A percentile compares a stretch with the other conserved stretches of the same genome.
Conservation (phyloP, 805 yeast genomes). For the Komagataella pseudopastoris region DNA sequence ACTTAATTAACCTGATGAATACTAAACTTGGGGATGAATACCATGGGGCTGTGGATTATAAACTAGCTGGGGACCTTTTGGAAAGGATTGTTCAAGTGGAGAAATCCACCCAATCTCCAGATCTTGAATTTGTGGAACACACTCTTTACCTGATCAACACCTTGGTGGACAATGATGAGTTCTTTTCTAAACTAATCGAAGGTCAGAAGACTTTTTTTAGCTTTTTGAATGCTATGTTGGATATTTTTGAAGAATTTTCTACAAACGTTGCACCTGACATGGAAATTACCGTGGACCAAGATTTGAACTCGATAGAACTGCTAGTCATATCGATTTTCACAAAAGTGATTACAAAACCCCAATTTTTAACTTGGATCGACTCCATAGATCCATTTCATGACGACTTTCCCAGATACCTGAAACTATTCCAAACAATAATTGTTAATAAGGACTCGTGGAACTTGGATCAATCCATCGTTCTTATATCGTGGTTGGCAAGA, state of each 20-base stretch:
- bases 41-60: neutral
- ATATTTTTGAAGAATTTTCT: neutral
- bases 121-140: neutral
- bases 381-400: constrained; percentile 1
- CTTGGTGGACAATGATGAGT: neutral
- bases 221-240: neutral
- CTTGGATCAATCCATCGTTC: constrained; percentile 19
- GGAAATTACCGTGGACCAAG: neutral
- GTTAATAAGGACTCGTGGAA: constrained; percentile 27
- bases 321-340: constrained; percentile 12
- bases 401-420: neutral
- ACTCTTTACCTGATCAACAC: neutral
- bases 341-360: constrained; percentile 17
- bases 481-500: constrained; percentile 27
- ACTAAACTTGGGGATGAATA: neutral
- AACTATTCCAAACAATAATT: constrained; percentile 21
- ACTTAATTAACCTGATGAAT: neutral
- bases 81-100: neutral
- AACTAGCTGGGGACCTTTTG: neutral
- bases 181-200: neutral
- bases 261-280: neutral
- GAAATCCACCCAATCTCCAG: neutral
- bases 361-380: constrained; percentile 15
- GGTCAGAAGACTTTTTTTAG: neutral
- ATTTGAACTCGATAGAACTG: constrained; percentile 6